Conservation (phyloP, 306 rosid genomes). For the Citrullus mucosospermus region DNA sequence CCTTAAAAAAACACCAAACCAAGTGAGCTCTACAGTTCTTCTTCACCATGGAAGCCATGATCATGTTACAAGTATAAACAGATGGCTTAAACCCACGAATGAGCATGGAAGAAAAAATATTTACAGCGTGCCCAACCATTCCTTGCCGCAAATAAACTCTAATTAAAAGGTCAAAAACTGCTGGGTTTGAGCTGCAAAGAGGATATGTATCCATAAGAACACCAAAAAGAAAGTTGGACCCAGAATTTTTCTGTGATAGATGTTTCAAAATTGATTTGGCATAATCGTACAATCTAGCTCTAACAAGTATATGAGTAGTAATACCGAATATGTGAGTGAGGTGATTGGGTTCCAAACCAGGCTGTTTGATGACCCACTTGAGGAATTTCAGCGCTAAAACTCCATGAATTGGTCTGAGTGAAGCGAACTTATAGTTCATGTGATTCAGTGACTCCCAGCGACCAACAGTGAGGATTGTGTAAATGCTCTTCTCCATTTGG, state of each 20-base stretch:
- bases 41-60: constrained; percentile 47
- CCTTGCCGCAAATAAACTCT: constrained; percentile 47
- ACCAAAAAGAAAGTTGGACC: constrained; percentile 32
- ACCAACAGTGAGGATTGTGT: constrained; percentile 48
- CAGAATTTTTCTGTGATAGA: constrained; percentile 30
- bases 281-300: constrained; percentile 56
- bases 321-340: constrained; percentile 42
- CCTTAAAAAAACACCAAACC: constrained; percentile 54
- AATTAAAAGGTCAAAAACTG: constrained; percentile 63
- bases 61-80: constrained; percentile 62
- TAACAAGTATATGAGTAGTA: constrained; percentile 59
- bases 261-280: constrained; percentile 44
- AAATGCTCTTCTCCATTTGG: constrained; percentile 60
- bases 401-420: constrained; percentile 81
- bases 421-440: constrained; percentile 50
- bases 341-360: constrained; percentile 52
- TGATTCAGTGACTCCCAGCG: constrained; percentile 72
- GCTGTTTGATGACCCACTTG: constrained; percentile 53
- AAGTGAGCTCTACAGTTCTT: constrained; percentile 28
- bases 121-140: constrained; percentile 45
- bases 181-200: constrained; percentile 59
- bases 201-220: constrained; percentile 64
- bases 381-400: constrained; percentile 56
- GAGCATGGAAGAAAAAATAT: constrained; percentile 46
- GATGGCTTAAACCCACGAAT: constrained; percentile 54